Percentiles rank a stretch among this genome's conserved stretches.
Evolutionary conservation across 495 filamentous ascomycete species (phyloP).

Genomic region (Evernia prunastri): DNA sequence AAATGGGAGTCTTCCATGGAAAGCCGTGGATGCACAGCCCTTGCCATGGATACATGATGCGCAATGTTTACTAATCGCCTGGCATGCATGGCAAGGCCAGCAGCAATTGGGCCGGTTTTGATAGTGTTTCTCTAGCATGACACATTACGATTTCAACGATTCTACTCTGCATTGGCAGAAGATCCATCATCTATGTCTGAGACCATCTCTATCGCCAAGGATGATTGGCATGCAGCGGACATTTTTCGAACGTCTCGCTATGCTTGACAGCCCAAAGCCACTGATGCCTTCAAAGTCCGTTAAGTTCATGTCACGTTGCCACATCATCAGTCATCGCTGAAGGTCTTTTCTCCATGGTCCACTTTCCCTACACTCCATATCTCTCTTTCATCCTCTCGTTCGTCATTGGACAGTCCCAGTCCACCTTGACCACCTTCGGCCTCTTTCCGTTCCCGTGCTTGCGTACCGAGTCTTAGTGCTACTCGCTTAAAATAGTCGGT

Average conservation of each 20-base stretch:
- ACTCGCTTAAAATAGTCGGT: slow-evolving; percentile 96
- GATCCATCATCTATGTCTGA: not conserved
- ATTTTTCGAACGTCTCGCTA: slow-evolving; percentile 12
- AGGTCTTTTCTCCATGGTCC: slow-evolving; percentile 59
- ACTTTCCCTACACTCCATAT: slow-evolving; percentile 92
- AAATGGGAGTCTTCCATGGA: not conserved
- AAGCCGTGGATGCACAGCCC: no score
- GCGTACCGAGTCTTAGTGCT: slow-evolving; percentile 68
- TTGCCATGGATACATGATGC: no score
- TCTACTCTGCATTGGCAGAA: no score
- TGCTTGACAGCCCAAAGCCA: slow-evolving; percentile 3
- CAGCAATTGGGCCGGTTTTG: no score
- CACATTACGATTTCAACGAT: no score
- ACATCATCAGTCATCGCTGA: slow-evolving; percentile 10
- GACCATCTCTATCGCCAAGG: not conserved
- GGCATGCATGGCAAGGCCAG: no score
- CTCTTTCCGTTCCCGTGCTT: slow-evolving; percentile 79
- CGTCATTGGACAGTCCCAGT: slow-evolving; percentile 77
- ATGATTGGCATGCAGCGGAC: not conserved
- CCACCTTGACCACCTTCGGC: slow-evolving; percentile 87
- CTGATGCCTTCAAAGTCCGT: not conserved
- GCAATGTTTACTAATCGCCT: no score
- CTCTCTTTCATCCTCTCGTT: slow-evolving; percentile 88
- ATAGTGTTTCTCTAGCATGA: no score
- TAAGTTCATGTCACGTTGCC: not conserved